Conservation (phyloP, 148 eudicot species). For the Bassia scoparia region DNA sequence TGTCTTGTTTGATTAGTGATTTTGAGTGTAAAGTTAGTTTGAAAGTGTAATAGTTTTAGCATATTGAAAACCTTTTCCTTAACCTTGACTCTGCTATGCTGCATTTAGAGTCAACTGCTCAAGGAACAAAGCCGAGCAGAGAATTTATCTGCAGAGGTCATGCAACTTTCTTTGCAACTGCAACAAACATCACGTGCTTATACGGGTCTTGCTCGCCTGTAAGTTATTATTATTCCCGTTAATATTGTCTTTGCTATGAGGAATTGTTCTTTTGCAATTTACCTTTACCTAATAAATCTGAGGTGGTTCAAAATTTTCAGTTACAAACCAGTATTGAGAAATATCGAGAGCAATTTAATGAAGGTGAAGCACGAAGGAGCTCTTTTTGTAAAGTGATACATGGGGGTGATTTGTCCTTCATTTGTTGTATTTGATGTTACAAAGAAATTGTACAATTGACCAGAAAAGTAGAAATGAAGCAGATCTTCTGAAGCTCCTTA, state of each 20-base stretch:
- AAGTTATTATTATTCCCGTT: conserved; percentile 19
- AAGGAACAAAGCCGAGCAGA: conserved; percentile 92
- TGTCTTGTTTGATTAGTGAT: background rate
- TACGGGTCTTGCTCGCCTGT: conserved; percentile 80
- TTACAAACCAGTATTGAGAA: conserved; percentile 82
- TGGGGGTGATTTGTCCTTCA: background rate
- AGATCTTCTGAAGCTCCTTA: background rate
- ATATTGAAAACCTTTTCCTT: background rate
- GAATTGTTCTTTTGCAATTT: background rate
- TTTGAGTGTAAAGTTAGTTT: background rate
- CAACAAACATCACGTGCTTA: conserved; percentile 87
- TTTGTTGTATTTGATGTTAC: background rate
- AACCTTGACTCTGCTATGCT: background rate
- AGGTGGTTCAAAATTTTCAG: conserved; percentile 38
- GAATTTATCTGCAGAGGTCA: conserved; percentile 74
- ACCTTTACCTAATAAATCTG: conserved; percentile 1
- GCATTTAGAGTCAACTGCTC: conserved; percentile 54
- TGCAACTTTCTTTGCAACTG: conserved; percentile 79
- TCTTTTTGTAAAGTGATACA: conserved; percentile 44
- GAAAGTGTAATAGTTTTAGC: background rate
- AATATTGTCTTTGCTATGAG: background rate
- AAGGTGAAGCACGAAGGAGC: conserved; percentile 83
- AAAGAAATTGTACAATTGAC: conserved; percentile 7
- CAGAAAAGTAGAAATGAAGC: background rate
- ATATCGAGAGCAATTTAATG: conserved; percentile 77